Evolutionary conservation across 148 eudicot species (phyloP).

Genomic region (Pouteria glomerata): DNA sequence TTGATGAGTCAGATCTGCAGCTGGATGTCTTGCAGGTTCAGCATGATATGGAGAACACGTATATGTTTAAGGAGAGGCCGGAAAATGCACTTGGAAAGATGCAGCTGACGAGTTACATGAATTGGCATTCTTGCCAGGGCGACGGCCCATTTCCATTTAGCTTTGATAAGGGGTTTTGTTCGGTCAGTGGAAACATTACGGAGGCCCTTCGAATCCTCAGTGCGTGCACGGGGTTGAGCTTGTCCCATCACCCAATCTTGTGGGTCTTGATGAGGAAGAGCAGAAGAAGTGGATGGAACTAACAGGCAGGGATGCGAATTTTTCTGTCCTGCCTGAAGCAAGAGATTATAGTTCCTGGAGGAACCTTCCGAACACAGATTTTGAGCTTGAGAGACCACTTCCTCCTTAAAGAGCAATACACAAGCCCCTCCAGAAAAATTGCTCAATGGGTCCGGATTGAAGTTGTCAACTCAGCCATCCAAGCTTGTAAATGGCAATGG

Average conservation of each 20-base stretch:
- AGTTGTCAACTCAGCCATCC: slow-evolving; percentile 50
- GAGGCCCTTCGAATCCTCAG: slow-evolving; percentile 80
- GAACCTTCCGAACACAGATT: slow-evolving; percentile 58
- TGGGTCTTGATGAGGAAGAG: slow-evolving; percentile 61
- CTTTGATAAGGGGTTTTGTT: slow-evolving; percentile 71
- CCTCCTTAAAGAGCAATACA: slow-evolving; percentile 40
- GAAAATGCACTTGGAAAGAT: slow-evolving; percentile 83
- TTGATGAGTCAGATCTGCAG: slow-evolving; percentile 62
- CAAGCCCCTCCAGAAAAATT: slow-evolving; percentile 39
- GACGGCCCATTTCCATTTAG: slow-evolving; percentile 72
- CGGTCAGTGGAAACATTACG: slow-evolving; percentile 82
- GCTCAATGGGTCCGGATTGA: slow-evolving; percentile 63
- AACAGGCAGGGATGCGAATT: slow-evolving; percentile 56
- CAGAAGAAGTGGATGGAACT: slow-evolving; percentile 69
- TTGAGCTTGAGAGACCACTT: slow-evolving; percentile 60
- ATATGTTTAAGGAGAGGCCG: slow-evolving; percentile 74
- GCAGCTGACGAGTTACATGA: slow-evolving; percentile 89
- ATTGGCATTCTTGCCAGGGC: slow-evolving; percentile 79
- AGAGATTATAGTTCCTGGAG: slow-evolving; percentile 72
- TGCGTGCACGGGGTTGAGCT: slow-evolving; percentile 73
- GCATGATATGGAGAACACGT: slow-evolving; percentile 89
- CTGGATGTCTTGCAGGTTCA: slow-evolving; percentile 80
- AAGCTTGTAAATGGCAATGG: slow-evolving; percentile 39
- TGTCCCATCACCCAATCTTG: slow-evolving; percentile 49
- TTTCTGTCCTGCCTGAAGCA: slow-evolving; percentile 58